Evolutionary conservation across 805 yeast species (phyloP).

Genomic region (Brettanomyces custersianus): DNA sequence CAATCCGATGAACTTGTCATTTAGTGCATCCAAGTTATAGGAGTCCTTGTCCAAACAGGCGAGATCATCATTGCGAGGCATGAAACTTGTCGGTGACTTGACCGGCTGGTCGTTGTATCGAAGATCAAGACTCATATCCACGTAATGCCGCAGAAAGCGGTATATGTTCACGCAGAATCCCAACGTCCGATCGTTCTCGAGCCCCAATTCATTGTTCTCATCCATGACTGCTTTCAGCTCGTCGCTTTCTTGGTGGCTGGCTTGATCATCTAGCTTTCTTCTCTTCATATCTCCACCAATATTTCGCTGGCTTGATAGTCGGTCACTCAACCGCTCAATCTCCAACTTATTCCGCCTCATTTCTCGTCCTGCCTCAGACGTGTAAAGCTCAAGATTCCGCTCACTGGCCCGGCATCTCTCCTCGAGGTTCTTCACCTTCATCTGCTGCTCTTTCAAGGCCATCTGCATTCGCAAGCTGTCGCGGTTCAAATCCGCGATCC

Average conservation of each 20-base stretch:
- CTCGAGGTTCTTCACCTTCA: constrained; percentile 8
- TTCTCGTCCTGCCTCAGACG: constrained; percentile 12
- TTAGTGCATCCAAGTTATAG: constrained; percentile 8
- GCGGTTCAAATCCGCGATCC: constrained; percentile 11
- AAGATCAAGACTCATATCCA: constrained; percentile 6
- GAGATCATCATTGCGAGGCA: constrained; percentile 8
- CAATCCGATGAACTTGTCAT: constrained; percentile 10
- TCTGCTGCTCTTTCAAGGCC: constrained; percentile 7
- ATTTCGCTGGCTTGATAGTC: constrained; percentile 5
- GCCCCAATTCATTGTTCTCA: constrained; percentile 8
- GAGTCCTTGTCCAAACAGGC: not conserved
- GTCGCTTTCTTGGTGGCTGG: not conserved
- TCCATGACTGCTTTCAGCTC: not conserved
- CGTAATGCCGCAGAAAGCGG: constrained; percentile 9
- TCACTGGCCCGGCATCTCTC: constrained; percentile 12
- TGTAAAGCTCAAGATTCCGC: constrained; percentile 13
- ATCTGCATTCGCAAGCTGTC: constrained; percentile 12
- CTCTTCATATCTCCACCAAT: not conserved
- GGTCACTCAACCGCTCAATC: constrained; percentile 10
- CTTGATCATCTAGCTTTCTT: not conserved
- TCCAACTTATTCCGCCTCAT: constrained; percentile 11
- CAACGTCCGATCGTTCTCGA: constrained; percentile 5
- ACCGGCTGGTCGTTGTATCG: constrained; percentile 9
- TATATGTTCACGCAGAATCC: constrained; percentile 7
- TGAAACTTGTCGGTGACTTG: constrained; percentile 6